phyloP scores from a whole-genome alignment of 257 asterid species.

The Solanum neorickii region DNA sequence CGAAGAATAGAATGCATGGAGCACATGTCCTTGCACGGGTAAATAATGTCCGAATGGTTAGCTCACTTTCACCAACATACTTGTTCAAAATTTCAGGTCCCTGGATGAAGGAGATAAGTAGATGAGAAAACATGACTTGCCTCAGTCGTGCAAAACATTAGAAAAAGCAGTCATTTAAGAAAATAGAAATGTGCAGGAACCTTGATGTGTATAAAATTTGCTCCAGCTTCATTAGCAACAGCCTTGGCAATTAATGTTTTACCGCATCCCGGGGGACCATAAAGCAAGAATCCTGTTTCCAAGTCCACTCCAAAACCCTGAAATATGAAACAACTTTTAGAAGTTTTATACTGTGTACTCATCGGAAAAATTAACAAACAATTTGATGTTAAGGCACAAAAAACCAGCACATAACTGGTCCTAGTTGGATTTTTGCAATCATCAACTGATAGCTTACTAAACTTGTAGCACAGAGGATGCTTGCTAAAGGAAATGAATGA shows the following conservation, averaged over 20 bases:
- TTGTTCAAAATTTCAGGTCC: conserved; percentile 88
- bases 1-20: conserved; percentile 92
- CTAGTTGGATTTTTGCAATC: not conserved
- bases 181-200: conserved; percentile 21
- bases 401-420: not conserved
- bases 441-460: not conserved
- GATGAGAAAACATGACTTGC: not conserved
- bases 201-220: conserved; percentile 85
- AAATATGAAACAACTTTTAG: conserved; percentile 1
- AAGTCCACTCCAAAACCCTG: conserved; percentile 54
- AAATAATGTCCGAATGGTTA: conserved; percentile 66
- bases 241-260: conserved; percentile 95
- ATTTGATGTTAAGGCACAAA: not conserved
- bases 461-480: not conserved
- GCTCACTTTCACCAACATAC: conserved; percentile 94
- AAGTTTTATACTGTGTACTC: not conserved
- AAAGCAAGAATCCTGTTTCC: conserved; percentile 81
- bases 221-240: conserved; percentile 89
- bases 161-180: not conserved
- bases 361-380: not conserved
- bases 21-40: conserved; percentile 89
- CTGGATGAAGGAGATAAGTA: conserved; percentile 22
- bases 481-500: not conserved
- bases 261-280: conserved; percentile 98
- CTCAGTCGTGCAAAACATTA: not conserved